A percentile compares a stretch with the other conserved stretches of the same genome.
These are phyloP conservation scores for Colletotrichum sojae DNA, from an alignment of 2,329 filamentous ascomycete genomes.

Conservation along the genomic window DNA sequence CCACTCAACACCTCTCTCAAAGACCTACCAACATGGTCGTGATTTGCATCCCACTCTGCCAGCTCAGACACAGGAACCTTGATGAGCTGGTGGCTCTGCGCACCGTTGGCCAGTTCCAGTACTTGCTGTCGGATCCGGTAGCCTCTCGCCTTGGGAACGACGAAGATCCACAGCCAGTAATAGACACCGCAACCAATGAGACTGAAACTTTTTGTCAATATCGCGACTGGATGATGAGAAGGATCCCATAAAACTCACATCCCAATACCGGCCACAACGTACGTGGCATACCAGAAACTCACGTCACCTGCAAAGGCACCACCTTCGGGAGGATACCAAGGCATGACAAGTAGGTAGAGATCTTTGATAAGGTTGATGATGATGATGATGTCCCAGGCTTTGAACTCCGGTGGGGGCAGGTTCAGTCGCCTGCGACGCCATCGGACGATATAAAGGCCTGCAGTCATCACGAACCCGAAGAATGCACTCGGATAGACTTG, in stretches of 20 bases:
- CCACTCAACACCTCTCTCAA: background rate
- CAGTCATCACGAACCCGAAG: conserved; percentile 69
- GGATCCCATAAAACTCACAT: conserved; percentile 59
- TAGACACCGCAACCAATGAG: conserved; percentile 68
- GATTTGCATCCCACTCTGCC: conserved; percentile 67
- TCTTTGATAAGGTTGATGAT: conserved; percentile 72
- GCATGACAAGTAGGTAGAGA: conserved; percentile 75
- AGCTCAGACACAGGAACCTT: conserved; percentile 66
- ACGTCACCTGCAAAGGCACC: conserved; percentile 75
- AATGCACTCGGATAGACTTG: conserved; percentile 70
- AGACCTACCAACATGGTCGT: conserved; percentile 62
- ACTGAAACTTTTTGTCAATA: conserved; percentile 4
- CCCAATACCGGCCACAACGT: conserved; percentile 74
- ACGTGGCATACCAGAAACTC: conserved; percentile 81
- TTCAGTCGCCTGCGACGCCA: conserved; percentile 65
- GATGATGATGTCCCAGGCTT: conserved; percentile 70
- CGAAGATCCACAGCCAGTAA: conserved; percentile 70
- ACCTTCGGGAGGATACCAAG: conserved; percentile 77
- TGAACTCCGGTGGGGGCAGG: conserved; percentile 65
- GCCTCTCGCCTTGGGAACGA: conserved; percentile 64
- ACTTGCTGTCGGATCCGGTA: conserved; percentile 71
- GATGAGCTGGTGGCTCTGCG: conserved; percentile 61
- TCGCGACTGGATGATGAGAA: background rate
- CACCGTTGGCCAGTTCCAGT: conserved; percentile 58
- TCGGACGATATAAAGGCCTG: conserved; percentile 72